Conservation (phyloP, 2,329 filamentous ascomycete genomes). For the Exophiala sp. region DNA sequence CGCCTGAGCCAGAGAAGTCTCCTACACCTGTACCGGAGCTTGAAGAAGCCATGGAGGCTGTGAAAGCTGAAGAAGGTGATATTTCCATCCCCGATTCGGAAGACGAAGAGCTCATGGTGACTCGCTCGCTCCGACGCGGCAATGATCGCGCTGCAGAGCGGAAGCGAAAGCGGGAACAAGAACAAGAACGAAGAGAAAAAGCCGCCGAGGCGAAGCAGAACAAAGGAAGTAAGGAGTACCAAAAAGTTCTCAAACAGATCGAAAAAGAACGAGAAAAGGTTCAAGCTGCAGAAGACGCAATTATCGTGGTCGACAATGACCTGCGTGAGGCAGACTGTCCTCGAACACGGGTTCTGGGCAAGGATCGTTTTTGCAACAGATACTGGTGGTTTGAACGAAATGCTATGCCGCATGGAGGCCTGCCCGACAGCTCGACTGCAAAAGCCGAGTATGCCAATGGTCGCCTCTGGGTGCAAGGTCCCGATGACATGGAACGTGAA, state of each 20-base stretch:
- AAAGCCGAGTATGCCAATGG: constrained; percentile 88
- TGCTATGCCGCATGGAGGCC: constrained; percentile 89
- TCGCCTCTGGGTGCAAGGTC: constrained; percentile 93
- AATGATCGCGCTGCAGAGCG: constrained; percentile 68
- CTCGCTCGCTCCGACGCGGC: constrained; percentile 58
- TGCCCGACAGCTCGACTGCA: constrained; percentile 84
- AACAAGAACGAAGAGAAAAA: constrained; percentile 66
- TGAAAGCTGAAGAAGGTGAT: constrained; percentile 49
- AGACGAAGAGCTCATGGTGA: constrained; percentile 61
- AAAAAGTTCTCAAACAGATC: constrained; percentile 83
- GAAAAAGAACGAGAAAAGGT: constrained; percentile 80
- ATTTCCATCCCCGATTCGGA: constrained; percentile 54
- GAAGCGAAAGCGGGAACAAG: constrained; percentile 72
- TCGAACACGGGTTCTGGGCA: constrained; percentile 81
- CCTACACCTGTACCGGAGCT: constrained; percentile 43
- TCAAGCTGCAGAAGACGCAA: constrained; percentile 77
- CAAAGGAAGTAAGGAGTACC: constrained; percentile 83
- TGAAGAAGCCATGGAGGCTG: constrained; percentile 52
- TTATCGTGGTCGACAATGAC: constrained; percentile 82
- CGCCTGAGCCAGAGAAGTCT: constrained; percentile 45
- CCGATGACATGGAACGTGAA: constrained; percentile 79
- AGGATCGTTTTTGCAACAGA: constrained; percentile 95
- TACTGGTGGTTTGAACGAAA: constrained; percentile 99
- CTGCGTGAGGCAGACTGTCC: constrained; percentile 91
- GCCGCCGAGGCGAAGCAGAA: constrained; percentile 63